Conservation (phyloP, 2,329 filamentous ascomycete genomes). For the Aspergillus viridinutans region DNA sequence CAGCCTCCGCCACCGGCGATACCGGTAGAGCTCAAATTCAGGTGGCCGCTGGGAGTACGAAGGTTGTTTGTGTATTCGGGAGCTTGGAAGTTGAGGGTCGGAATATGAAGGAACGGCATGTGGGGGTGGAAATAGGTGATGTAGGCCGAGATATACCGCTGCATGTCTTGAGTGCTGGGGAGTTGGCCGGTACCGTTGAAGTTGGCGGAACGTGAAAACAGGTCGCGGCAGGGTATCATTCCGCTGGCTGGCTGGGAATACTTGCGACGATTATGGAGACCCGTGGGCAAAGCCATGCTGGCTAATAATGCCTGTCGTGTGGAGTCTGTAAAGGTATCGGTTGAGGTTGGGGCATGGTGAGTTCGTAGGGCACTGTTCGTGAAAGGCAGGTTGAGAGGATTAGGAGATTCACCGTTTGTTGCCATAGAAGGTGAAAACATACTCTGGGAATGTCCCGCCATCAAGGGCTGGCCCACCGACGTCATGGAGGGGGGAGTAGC, state of each 20-base stretch:
- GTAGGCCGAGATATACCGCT: conserved; percentile 86
- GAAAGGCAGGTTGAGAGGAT: conserved; percentile 44
- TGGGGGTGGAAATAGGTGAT: conserved; percentile 91
- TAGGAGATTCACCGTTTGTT: conserved; percentile 43
- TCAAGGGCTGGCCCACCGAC: conserved; percentile 67
- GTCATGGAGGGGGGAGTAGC: conserved; percentile 73
- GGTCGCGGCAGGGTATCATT: conserved; percentile 39
- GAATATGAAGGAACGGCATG: conserved; percentile 87
- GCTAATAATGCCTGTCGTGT: conserved; percentile 60
- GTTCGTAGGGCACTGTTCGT: conserved; percentile 60
- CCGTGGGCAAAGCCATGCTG: conserved; percentile 57
- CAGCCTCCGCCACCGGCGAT: conserved; percentile 77
- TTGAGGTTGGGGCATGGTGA: conserved; percentile 57
- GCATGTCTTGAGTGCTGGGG: conserved; percentile 78
- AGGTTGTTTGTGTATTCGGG: conserved; percentile 60
- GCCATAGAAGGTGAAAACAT: conserved; percentile 45
- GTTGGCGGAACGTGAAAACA: conserved; percentile 31
- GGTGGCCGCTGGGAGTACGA: conserved; percentile 52
- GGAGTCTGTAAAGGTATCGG: conserved; percentile 63
- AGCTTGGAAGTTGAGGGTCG: conserved; percentile 85
- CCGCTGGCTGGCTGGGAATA: conserved; percentile 57
- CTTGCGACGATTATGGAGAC: conserved; percentile 51
- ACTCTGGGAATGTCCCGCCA: conserved; percentile 59
- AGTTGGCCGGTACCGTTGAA: conserved; percentile 51
- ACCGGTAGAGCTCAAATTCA: conserved; percentile 50